These are phyloP conservation scores for Pestalotiopsis sp. DNA, from an alignment of 2,329 filamentous ascomycete genomes.

Conservation along the genomic window DNA sequence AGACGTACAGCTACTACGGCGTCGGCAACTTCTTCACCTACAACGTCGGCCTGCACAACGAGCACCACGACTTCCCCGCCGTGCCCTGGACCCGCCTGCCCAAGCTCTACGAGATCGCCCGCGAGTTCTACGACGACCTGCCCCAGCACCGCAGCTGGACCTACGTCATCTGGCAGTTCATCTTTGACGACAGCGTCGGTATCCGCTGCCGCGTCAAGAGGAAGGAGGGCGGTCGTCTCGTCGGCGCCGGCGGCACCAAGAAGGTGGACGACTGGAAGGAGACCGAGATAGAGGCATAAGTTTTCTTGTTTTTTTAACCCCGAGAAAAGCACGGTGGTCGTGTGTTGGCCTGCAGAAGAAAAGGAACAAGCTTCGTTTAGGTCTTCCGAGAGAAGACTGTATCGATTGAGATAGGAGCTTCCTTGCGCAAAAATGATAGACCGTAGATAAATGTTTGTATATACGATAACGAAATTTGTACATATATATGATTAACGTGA, in stretches of 20 bases:
- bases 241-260: slow-evolving; percentile 50
- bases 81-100: slow-evolving; percentile 91
- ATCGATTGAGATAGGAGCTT: not conserved
- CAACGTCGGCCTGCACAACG: slow-evolving; percentile 97
- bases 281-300: slow-evolving; percentile 66
- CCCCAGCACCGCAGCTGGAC: slow-evolving; percentile 90
- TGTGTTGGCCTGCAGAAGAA: not conserved
- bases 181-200: slow-evolving; percentile 85
- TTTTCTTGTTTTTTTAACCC: not conserved
- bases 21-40: slow-evolving; percentile 90
- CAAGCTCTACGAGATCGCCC: slow-evolving; percentile 74
- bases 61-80: slow-evolving; percentile 98
- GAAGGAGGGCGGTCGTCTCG: slow-evolving; percentile 70
- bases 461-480: not conserved
- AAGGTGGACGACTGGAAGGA: slow-evolving; percentile 62
- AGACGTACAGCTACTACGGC: slow-evolving; percentile 98
- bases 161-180: slow-evolving; percentile 93
- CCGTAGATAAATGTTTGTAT: not conserved
- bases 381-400: not conserved
- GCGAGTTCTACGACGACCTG: slow-evolving; percentile 88
- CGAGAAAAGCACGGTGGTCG: not conserved
- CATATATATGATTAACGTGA: not conserved
- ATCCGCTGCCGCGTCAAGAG: slow-evolving; percentile 93
- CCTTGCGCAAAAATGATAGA: slow-evolving; percentile 1
- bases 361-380: not conserved